Conservation (phyloP, 148 eudicot genomes). For the Heliosperma pusillum region DNA sequence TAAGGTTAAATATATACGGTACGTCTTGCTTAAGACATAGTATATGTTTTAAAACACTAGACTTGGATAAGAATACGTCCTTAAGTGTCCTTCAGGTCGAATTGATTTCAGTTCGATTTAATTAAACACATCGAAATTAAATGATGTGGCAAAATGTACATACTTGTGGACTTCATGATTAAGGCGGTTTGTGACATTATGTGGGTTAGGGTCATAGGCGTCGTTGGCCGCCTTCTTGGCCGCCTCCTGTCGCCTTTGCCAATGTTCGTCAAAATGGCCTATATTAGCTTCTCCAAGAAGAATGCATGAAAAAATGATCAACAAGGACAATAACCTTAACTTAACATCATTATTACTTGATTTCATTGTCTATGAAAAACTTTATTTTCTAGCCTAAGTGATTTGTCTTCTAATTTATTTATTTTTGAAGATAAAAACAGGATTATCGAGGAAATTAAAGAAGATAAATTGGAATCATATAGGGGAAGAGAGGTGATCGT, state of each 20-base stretch:
- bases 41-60: too few relatives aligned
- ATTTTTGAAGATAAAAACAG: neutral
- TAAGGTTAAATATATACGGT: too few relatives aligned
- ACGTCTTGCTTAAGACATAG: too few relatives aligned
- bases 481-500: conserved; percentile 32
- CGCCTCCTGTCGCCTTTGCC: conserved; percentile 34
- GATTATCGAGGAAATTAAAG: conserved; percentile 18
- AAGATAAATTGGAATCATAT: conserved; percentile 27
- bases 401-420: too few relatives aligned
- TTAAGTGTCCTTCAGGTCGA: too few relatives aligned
- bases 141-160: neutral
- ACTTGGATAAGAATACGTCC: too few relatives aligned
- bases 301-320: conserved; percentile 23
- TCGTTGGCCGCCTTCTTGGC: conserved; percentile 28
- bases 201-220: conserved; percentile 40
- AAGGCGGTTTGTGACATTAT: conserved; percentile 22
- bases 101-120: too few relatives aligned
- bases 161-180: conserved; percentile 36
- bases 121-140: too few relatives aligned
- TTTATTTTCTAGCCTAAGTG: too few relatives aligned
- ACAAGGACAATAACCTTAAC: conserved; percentile 17
- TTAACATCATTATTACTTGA: conserved; percentile 21
- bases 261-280: conserved; percentile 35
- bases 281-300: conserved; percentile 22
- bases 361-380: neutral